Percentiles rank a stretch among this genome's conserved stretches.
phyloP scores from a whole-genome alignment of 192 early-diverging fungal genomes.

The Gonapodya prolifera region DNA sequence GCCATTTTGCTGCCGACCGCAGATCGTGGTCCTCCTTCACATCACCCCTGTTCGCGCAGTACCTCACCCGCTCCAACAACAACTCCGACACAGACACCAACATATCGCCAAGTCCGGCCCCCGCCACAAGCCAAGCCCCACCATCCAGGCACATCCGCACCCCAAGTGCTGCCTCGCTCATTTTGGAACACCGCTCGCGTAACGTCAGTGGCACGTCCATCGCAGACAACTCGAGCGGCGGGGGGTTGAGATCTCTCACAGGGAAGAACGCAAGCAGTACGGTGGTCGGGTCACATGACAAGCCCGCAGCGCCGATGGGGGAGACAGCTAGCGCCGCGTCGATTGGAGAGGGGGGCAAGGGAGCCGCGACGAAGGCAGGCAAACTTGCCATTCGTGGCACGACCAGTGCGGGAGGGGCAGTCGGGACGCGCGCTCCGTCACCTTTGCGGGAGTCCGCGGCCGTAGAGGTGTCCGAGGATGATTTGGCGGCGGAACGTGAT shows the following conservation, averaged over 20 bases:
- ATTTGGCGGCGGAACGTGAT: not conserved
- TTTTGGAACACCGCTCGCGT: not conserved
- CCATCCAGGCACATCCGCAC: not conserved
- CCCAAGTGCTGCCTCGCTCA: not conserved
- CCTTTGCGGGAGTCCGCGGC: not conserved
- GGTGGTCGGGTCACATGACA: not conserved
- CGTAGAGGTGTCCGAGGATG: not conserved
- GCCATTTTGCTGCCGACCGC: not conserved
- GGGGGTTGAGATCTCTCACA: not conserved
- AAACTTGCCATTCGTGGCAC: no score
- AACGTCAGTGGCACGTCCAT: not conserved
- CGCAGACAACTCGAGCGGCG: not conserved
- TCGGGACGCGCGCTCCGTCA: not conserved
- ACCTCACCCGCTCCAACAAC: not conserved
- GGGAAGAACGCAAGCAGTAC: not conserved
- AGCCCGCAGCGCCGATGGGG: not conserved
- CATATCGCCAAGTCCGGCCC: not conserved
- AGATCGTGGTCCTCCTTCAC: not conserved
- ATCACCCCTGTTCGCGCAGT: not conserved
- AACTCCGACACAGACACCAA: not conserved
- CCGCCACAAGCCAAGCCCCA: no score
- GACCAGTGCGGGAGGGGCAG: no score
- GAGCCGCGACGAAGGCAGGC: no score
- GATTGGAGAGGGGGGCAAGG: not conserved
- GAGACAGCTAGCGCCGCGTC: not conserved